phyloP scores from a whole-genome alignment of 1,284 basidiomycete species.

The Tilletia walkeri region DNA sequence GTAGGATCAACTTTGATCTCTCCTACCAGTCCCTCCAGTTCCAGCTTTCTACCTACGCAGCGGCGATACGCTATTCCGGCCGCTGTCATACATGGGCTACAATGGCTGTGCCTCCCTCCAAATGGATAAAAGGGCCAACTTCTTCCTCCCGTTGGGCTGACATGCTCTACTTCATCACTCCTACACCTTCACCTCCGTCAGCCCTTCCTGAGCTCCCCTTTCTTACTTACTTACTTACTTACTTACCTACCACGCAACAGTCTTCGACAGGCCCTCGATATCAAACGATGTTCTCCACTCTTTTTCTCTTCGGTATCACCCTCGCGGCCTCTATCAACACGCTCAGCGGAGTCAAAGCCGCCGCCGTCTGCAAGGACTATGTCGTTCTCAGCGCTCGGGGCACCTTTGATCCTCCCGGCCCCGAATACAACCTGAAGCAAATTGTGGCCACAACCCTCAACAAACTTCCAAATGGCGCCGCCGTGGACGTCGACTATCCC shows the following conservation, averaged over 20 bases:
- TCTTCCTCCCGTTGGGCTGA: no score
- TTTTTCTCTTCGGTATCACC: background rate
- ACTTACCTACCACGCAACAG: background rate
- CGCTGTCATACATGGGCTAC: no score
- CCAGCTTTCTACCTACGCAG: no score
- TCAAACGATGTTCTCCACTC: background rate
- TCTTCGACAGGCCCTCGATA: background rate
- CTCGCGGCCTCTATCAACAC: background rate
- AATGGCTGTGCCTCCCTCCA: no score
- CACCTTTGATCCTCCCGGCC: no score
- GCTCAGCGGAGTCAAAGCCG: background rate
- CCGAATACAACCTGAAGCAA: no score
- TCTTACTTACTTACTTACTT: background rate
- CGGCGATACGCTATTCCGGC: no score
- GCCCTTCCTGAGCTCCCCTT: background rate
- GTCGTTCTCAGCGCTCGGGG: background rate
- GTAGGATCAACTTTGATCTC: no score
- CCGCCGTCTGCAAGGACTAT: background rate
- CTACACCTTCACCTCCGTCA: background rate
- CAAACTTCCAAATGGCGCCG: background rate
- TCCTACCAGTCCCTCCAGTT: no score
- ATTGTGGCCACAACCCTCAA: background rate
- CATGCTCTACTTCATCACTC: no score
- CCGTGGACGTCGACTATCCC: background rate
- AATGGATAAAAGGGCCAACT: no score